A percentile compares a stretch with the other conserved stretches of the same genome.
phyloP scores from a whole-genome alignment of 2,329 filamentous ascomycete genomes.

The Xylaria sp. region DNA sequence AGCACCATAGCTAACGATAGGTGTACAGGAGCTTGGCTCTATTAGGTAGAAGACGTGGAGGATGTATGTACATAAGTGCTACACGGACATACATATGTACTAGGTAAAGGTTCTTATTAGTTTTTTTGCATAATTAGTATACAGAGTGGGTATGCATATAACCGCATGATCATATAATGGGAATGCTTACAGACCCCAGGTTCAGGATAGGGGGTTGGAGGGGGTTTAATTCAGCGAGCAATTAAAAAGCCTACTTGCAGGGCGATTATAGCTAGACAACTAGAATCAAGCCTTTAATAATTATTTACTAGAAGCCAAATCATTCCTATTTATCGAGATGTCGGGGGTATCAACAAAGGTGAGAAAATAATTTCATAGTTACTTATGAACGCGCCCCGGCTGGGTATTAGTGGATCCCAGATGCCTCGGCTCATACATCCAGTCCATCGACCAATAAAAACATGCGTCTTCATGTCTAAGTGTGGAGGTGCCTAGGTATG shows the following conservation, averaged over 20 bases:
- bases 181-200: too few species aligned
- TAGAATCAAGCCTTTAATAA: too few species aligned
- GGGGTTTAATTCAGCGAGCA: too few species aligned
- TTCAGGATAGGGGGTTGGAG: too few species aligned
- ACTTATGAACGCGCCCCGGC: too few species aligned
- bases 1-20: conserved; percentile 9
- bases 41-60: conserved; percentile 38
- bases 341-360: too few species aligned
- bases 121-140: not conserved
- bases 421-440: not conserved
- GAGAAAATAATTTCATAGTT: too few species aligned
- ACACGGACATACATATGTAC: not conserved
- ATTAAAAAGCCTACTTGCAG: too few species aligned
- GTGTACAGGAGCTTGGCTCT: conserved; percentile 46
- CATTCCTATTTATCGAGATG: too few species aligned
- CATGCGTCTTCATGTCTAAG: not conserved
- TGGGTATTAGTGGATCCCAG: not conserved
- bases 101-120: not conserved
- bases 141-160: conserved; percentile 3
- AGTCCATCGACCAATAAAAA: not conserved
- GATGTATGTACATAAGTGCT: not conserved
- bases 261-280: too few species aligned
- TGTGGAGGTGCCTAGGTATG: conserved; percentile 10
- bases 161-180: not conserved
- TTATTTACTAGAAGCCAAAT: too few species aligned